Conservation (phyloP, 2,329 filamentous ascomycete species). For the Mariannaea elegans region DNA sequence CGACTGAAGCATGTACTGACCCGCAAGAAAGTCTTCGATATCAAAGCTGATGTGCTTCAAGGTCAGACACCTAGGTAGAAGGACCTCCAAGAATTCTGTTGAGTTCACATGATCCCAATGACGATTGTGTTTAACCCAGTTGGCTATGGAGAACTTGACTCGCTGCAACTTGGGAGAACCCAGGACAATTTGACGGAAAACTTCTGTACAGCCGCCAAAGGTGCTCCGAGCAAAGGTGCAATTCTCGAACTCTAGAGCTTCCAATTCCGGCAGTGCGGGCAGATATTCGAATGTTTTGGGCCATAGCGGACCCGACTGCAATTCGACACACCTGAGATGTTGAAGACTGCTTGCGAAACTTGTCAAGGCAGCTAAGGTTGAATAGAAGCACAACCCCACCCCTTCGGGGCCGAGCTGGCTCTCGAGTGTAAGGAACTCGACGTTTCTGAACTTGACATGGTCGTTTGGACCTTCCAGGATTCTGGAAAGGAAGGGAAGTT, state of each 20-base stretch:
- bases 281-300: not conserved
- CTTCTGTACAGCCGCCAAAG: too few species aligned
- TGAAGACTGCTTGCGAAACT: not conserved
- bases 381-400: not conserved
- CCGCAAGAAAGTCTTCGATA: too few species aligned
- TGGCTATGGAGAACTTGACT: too few species aligned
- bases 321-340: not conserved
- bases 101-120: too few species aligned
- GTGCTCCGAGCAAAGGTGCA: too few species aligned
- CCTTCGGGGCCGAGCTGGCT: not conserved
- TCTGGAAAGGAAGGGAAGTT: not conserved
- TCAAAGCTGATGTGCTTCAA: too few species aligned
- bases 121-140: too few species aligned
- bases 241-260: too few species aligned
- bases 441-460: not conserved
- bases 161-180: too few species aligned
- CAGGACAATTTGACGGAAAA: too few species aligned
- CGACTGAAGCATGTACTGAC: not conserved
- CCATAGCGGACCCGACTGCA: not conserved
- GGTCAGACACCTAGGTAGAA: too few species aligned
- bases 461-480: not conserved
- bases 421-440: not conserved
- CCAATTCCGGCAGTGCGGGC: not conserved
- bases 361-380: not conserved
- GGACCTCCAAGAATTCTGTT: too few species aligned